A percentile compares a stretch with the other conserved stretches of the same genome.
Conservation (phyloP, 2,329 filamentous ascomycete species). For the Microsporum audouinii region DNA sequence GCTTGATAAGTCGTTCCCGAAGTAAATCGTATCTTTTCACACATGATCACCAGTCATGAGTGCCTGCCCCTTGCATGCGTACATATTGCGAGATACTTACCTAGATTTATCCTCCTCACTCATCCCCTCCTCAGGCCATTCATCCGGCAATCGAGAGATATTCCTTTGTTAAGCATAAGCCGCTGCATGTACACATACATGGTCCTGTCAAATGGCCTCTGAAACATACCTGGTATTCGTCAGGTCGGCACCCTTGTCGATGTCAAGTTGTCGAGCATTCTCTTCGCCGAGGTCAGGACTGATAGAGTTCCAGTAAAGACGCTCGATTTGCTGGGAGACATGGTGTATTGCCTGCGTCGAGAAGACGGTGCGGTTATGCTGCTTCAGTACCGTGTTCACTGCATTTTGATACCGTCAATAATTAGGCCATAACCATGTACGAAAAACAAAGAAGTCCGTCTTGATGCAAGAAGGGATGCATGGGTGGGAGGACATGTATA, state of each 20-base stretch:
- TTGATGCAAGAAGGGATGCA: neutral
- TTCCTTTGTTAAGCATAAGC: conserved; percentile 22
- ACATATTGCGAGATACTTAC: conserved; percentile 15
- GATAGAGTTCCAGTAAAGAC: conserved; percentile 43
- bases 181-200: neutral
- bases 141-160: conserved; percentile 29
- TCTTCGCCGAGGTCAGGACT: conserved; percentile 24
- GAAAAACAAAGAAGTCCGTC: neutral
- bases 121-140: conserved; percentile 23
- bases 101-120: conserved; percentile 25
- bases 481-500: neutral
- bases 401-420: neutral
- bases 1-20: conserved; percentile 34
- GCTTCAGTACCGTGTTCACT: conserved; percentile 43
- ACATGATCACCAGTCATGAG: neutral
- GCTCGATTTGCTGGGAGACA: conserved; percentile 45
- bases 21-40: conserved; percentile 27
- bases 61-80: neutral
- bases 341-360: conserved; percentile 45
- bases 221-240: conserved; percentile 26
- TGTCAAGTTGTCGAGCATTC: conserved; percentile 18
- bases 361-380: conserved; percentile 44
- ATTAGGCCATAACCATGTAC: neutral
- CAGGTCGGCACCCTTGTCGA: conserved; percentile 31
- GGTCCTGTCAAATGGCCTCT: neutral